Evolutionary conservation across 176 grass and related monocot genomes (phyloP).

Genomic region (Urochloa ruziziensis): DNA sequence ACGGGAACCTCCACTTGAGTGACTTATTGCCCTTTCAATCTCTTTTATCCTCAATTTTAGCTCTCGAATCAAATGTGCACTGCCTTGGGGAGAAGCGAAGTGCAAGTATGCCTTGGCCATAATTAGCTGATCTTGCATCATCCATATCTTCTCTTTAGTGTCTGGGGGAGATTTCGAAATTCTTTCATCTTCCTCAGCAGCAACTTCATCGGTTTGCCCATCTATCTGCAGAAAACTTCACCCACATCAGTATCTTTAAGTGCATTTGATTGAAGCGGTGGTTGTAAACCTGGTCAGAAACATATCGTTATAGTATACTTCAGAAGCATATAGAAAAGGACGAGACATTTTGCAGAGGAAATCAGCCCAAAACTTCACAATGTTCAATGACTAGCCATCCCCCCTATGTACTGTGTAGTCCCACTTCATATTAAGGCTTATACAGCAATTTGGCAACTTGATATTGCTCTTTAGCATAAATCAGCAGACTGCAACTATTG

Average conservation of each 20-base stretch:
- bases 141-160: conserved; percentile 67
- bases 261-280: neutral
- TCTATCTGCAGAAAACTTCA: conserved; percentile 36
- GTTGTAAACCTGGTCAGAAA: neutral
- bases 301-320: neutral
- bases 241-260: neutral
- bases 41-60: conserved; percentile 84
- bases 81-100: conserved; percentile 55
- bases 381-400: neutral
- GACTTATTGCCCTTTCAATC: conserved; percentile 60
- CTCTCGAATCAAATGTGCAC: conserved; percentile 52
- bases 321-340: neutral
- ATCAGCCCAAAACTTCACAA: neutral
- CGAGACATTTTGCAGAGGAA: neutral
- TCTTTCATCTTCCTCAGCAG: conserved; percentile 41
- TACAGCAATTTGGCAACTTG: neutral
- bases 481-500: neutral
- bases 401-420: neutral
- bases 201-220: conserved; percentile 25
- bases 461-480: neutral
- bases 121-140: conserved; percentile 83
- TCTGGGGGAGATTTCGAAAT: conserved; percentile 29
- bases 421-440: neutral
- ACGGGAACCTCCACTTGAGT: conserved; percentile 37
- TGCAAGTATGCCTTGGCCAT: conserved; percentile 70